Percentiles rank a stretch among this genome's conserved stretches.
These are phyloP conservation scores for Millerozyma miso DNA, from an alignment of 805 yeast species.

Conservation along the genomic window DNA sequence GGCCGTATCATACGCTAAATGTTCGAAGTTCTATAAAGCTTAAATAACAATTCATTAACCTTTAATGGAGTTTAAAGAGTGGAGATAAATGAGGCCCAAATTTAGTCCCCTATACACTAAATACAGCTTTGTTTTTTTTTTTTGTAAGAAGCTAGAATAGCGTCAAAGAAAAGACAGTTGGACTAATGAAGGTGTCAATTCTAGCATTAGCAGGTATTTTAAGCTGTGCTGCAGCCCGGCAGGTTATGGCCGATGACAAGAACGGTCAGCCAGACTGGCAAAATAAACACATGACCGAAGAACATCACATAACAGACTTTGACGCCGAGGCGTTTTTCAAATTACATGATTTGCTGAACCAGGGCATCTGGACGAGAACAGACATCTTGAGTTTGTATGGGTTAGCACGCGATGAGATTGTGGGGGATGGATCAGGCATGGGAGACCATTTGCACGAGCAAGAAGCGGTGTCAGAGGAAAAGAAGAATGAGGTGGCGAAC, in stretches of 20 bases:
- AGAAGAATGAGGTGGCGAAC: constrained; percentile 51
- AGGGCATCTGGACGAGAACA: constrained; percentile 48
- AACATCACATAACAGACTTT: constrained; percentile 72
- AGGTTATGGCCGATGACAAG: constrained; percentile 6
- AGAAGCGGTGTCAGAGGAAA: constrained; percentile 46
- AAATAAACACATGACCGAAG: constrained; percentile 86
- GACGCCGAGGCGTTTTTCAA: constrained; percentile 75
- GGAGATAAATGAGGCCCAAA: neutral
- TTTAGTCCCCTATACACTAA: neutral
- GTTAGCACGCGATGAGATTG: constrained; percentile 59
- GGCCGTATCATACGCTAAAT: too few species aligned
- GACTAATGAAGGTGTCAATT: neutral
- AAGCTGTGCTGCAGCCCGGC: neutral
- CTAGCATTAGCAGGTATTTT: neutral
- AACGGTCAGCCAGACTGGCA: constrained; percentile 68
- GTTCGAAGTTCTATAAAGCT: too few species aligned
- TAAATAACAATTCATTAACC: too few species aligned
- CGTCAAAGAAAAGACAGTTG: neutral
- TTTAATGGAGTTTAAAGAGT: neutral
- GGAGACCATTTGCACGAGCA: constrained; percentile 57
- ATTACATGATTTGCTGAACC: constrained; percentile 66
- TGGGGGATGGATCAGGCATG: constrained; percentile 89
- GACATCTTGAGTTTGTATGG: constrained; percentile 87
- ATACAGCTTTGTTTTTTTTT: too few species aligned
- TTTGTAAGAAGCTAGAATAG: too few species aligned